A percentile compares a stretch with the other conserved stretches of the same genome.
Evolutionary conservation across 2,329 filamentous ascomycete genomes (phyloP).

Genomic region (Gaeumannomyces sp.): DNA sequence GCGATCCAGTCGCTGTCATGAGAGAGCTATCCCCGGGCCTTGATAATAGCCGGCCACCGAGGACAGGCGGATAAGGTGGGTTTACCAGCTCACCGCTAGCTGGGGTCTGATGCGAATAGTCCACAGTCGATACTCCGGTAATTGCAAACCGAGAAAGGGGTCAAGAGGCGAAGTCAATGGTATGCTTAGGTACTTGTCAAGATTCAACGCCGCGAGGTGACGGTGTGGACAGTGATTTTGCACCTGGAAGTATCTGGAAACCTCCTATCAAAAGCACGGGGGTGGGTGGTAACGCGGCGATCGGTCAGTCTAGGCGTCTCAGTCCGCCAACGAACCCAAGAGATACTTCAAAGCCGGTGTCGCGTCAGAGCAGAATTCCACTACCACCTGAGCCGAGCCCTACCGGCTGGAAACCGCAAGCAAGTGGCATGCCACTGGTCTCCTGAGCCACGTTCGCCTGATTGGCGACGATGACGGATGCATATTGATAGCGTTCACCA

Average conservation of each 20-base stretch:
- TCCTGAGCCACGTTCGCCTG: too few species aligned
- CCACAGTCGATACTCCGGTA: background rate
- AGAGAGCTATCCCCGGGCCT: background rate
- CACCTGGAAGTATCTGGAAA: background rate
- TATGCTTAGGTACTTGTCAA: background rate
- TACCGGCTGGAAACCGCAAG: too few species aligned
- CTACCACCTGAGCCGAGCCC: too few species aligned
- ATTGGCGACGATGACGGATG: too few species aligned
- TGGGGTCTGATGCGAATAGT: background rate
- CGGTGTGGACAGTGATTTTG: background rate
- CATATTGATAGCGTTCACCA: too few species aligned
- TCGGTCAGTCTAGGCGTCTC: too few species aligned
- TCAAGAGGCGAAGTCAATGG: background rate
- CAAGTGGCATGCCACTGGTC: too few species aligned
- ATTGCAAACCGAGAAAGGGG: background rate
- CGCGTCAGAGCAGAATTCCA: background rate
- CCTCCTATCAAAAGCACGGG: background rate
- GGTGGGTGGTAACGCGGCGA: too few species aligned
- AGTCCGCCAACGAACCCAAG: background rate
- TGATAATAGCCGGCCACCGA: background rate
- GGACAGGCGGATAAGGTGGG: too few species aligned
- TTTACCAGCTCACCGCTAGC: too few species aligned
- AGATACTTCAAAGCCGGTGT: too few species aligned
- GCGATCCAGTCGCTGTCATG: constrained; percentile 17
- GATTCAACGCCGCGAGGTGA: background rate